phyloP scores from a whole-genome alignment of 1,284 basidiomycete species.

The Cryptococcus sp. region DNA sequence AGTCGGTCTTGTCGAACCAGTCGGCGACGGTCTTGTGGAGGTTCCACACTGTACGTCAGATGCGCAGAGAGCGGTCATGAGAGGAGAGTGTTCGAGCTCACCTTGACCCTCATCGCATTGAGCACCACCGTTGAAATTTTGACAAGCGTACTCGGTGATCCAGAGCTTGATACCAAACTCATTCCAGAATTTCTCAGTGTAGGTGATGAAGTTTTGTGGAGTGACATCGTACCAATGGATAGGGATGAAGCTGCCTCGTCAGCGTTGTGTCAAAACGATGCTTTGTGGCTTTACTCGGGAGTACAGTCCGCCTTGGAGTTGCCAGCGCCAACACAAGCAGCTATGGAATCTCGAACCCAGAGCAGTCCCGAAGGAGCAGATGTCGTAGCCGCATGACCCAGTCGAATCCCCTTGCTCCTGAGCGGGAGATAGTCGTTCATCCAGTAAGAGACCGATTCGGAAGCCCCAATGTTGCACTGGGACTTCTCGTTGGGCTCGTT shows the following conservation, averaged over 20 bases:
- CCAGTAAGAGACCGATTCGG: slow-evolving; percentile 56
- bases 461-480: slow-evolving; percentile 60
- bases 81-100: slow-evolving; percentile 14
- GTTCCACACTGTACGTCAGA: slow-evolving; percentile 33
- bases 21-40: slow-evolving; percentile 57
- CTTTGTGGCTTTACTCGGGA: slow-evolving; percentile 19
- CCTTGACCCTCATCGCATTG: slow-evolving; percentile 55
- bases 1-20: slow-evolving; percentile 57
- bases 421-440: slow-evolving; percentile 59
- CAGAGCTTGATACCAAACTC: slow-evolving; percentile 32
- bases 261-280: too few relatives aligned
- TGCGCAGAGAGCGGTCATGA: neutral
- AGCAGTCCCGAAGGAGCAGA: slow-evolving; percentile 55
- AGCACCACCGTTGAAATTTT: slow-evolving; percentile 60
- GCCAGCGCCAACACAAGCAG: slow-evolving; percentile 45
- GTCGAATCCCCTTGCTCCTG: slow-evolving; percentile 53
- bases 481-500: slow-evolving; percentile 60
- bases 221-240: slow-evolving; percentile 45
- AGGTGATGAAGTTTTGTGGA: slow-evolving; percentile 35
- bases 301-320: slow-evolving; percentile 26
- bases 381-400: slow-evolving; percentile 64
- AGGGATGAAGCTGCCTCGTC: slow-evolving; percentile 30
- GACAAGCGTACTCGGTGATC: slow-evolving; percentile 47
- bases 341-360: slow-evolving; percentile 61
- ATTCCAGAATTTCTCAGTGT: slow-evolving; percentile 41